These are phyloP conservation scores for Sungouiozyma intestinalis DNA, from an alignment of 805 yeast species.

Conservation along the genomic window DNA sequence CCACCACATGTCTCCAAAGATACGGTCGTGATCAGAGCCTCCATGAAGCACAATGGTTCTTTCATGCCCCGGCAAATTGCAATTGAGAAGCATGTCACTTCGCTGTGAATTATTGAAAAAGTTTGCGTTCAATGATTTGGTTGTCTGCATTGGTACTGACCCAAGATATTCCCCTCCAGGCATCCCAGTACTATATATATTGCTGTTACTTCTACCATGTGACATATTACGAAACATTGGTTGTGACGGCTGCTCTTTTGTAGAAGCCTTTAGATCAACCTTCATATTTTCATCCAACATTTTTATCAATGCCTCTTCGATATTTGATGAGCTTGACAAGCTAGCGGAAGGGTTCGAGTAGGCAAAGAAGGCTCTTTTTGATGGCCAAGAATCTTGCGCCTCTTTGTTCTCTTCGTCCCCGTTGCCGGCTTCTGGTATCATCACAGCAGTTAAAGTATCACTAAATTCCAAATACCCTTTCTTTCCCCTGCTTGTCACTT, in stretches of 20 bases:
- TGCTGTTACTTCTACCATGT: slow-evolving; percentile 5
- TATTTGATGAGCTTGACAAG: slow-evolving; percentile 5
- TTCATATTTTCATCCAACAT: slow-evolving; percentile 15
- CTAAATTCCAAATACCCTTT: slow-evolving; percentile 30
- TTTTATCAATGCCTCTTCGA: slow-evolving; percentile 12
- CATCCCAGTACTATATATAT: neutral
- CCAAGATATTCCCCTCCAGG: neutral
- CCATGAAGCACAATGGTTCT: slow-evolving; percentile 29
- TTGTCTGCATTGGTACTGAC: neutral
- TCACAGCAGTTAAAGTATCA: slow-evolving; percentile 29
- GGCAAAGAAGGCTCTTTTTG: slow-evolving; percentile 31
- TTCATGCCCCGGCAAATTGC: slow-evolving; percentile 2
- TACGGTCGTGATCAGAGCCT: slow-evolving; percentile 28
- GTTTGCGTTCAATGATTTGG: neutral
- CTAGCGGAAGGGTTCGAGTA: slow-evolving; percentile 18
- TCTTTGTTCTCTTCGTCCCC: slow-evolving; percentile 5
- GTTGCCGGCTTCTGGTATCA: slow-evolving; percentile 9
- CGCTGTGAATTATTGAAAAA: neutral
- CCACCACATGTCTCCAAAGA: slow-evolving; percentile 42
- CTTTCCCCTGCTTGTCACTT: slow-evolving; percentile 29
- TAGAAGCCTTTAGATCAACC: slow-evolving; percentile 7
- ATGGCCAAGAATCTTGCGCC: slow-evolving; percentile 21
- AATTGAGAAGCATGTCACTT: neutral
- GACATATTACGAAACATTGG: slow-evolving; percentile 14
- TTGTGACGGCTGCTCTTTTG: neutral